These are phyloP conservation scores for Trametes maxima DNA, from an alignment of 768 basidiomycete species.

Conservation along the genomic window DNA sequence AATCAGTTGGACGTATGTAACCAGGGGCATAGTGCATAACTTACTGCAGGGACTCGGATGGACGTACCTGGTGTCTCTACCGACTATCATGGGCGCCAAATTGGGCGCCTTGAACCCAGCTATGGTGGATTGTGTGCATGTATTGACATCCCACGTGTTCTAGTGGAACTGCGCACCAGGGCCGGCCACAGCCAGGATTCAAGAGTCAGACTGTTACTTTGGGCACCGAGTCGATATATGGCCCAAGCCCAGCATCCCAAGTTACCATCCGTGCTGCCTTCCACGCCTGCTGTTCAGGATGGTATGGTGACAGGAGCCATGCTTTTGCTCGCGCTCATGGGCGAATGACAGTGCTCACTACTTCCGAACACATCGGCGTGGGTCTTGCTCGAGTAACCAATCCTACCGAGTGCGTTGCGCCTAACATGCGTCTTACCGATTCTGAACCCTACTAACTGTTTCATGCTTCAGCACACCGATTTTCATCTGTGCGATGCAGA, in stretches of 20 bases:
- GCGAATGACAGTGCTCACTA: slow-evolving; percentile 47
- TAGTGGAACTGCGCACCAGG: no score
- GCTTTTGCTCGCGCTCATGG: background rate
- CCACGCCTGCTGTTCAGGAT: slow-evolving; percentile 53
- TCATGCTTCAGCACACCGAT: slow-evolving; percentile 62
- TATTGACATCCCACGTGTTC: no score
- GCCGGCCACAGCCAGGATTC: no score
- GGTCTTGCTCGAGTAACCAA: slow-evolving; percentile 63
- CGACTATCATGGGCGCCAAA: no score
- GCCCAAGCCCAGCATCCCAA: slow-evolving; percentile 24
- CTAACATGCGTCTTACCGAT: background rate
- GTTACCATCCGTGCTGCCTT: slow-evolving; percentile 54
- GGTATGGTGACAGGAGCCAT: slow-evolving; percentile 32
- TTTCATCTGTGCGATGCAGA: slow-evolving; percentile 75
- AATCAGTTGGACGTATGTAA: no score
- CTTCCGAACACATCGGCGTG: slow-evolving; percentile 53
- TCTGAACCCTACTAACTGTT: slow-evolving; percentile 5
- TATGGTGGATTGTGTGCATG: no score
- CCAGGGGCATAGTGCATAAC: no score
- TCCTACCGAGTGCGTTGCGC: slow-evolving; percentile 58
- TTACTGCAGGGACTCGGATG: no score
- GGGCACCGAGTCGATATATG: slow-evolving; percentile 1
- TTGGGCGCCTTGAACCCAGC: no score
- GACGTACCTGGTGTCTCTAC: no score
- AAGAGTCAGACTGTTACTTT: background rate